Percentiles rank a stretch among this genome's conserved stretches.
These are phyloP conservation scores for Coprinellus aureogranulatus DNA, from an alignment of 768 basidiomycete species.

Conservation along the genomic window DNA sequence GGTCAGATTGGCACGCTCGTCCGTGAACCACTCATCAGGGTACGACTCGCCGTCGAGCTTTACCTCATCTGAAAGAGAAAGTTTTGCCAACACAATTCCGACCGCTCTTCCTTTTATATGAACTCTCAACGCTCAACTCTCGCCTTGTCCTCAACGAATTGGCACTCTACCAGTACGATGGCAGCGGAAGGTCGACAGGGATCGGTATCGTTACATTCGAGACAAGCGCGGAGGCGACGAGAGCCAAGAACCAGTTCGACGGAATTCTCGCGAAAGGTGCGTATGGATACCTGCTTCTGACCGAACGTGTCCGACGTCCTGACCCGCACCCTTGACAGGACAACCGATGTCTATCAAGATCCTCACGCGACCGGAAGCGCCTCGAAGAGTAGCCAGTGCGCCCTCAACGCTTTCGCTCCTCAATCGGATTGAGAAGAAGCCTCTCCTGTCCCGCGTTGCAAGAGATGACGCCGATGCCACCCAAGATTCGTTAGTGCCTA, in stretches of 20 bases:
- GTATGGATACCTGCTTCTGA: conserved; percentile 1
- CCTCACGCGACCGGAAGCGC: conserved; percentile 43
- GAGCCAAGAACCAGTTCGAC: conserved; percentile 81
- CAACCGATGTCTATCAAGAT: conserved; percentile 75
- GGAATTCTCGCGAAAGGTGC: conserved; percentile 87
- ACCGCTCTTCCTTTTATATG: conserved; percentile 31
- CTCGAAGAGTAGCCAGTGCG: conserved; percentile 49
- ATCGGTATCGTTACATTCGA: conserved; percentile 79
- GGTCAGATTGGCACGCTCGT: conserved; percentile 89
- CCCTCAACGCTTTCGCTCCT: conserved; percentile 61
- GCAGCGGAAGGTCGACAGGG: conserved; percentile 89
- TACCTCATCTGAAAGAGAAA: conserved; percentile 52
- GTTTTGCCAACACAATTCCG: conserved; percentile 40
- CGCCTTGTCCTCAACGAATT: conserved; percentile 7
- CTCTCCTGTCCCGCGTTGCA: conserved; percentile 64
- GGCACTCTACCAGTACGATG: conserved; percentile 76
- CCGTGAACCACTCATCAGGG: conserved; percentile 91
- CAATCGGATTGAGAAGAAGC: conserved; percentile 72
- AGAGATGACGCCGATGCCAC: conserved; percentile 41
- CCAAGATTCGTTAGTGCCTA: conserved; percentile 22
- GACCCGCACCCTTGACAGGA: conserved; percentile 37
- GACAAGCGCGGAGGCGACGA: conserved; percentile 72
- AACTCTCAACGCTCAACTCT: not conserved
- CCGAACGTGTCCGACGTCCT: not conserved
- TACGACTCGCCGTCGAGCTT: conserved; percentile 74